Evolutionary conservation across 2,329 filamentous ascomycete genomes (phyloP).

Genomic region (Colletotrichum karsti): DNA sequence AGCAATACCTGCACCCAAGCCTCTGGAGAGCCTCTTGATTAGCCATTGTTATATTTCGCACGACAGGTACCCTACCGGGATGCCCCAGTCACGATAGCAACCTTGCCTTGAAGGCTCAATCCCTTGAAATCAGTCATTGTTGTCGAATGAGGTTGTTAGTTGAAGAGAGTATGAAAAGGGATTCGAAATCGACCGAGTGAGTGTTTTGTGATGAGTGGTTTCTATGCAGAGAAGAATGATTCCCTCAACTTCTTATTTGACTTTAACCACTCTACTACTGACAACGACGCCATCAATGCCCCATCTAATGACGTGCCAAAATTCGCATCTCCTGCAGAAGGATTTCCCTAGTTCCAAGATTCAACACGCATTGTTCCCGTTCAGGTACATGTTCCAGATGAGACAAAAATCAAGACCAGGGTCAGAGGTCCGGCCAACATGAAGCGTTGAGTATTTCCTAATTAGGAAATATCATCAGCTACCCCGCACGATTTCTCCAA

Average conservation of each 20-base stretch:
- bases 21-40: conserved; percentile 7
- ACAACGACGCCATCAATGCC: too few species aligned
- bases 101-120: conserved; percentile 34
- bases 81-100: conserved; percentile 5
- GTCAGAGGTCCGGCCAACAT: too few species aligned
- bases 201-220: too few species aligned
- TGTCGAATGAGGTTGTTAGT: neutral
- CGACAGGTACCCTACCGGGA: conserved; percentile 21
- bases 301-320: too few species aligned
- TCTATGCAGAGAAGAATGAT: too few species aligned
- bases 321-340: too few species aligned
- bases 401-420: too few species aligned
- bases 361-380: too few species aligned
- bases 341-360: too few species aligned
- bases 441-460: neutral
- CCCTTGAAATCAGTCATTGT: conserved; percentile 28
- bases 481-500: neutral
- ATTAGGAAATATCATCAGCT: neutral
- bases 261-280: too few species aligned
- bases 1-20: conserved; percentile 69
- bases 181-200: neutral
- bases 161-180: neutral
- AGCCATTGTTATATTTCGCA: neutral
- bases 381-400: neutral
- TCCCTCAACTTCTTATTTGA: too few species aligned